Conservation (phyloP, 441 rosid genomes). For the Adansonia rubrostipa region DNA sequence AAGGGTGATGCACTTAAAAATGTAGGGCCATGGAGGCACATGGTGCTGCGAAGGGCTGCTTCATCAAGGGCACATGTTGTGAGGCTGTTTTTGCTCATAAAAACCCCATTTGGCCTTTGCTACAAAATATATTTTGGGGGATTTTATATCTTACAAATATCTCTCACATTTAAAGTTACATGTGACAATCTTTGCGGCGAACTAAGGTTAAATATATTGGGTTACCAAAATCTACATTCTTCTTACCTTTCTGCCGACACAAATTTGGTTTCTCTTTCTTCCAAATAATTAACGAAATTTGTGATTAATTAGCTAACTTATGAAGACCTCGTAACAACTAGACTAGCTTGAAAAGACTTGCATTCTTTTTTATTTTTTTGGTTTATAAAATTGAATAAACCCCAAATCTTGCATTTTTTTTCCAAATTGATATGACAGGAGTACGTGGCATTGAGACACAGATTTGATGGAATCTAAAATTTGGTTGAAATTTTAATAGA, state of each 20-base stretch:
- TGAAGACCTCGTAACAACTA: too few species aligned
- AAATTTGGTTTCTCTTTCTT: too few species aligned
- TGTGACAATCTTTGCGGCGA: conserved; percentile 2
- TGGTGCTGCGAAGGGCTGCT: conserved; percentile 29
- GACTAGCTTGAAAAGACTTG: too few species aligned
- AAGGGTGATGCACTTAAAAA: conserved; percentile 23
- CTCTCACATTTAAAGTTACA: conserved; percentile 14
- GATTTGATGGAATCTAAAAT: background rate
- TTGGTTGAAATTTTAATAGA: background rate
- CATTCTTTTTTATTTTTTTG: too few species aligned
- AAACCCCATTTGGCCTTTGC: background rate
- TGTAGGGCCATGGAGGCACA: conserved; percentile 48
- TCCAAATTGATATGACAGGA: too few species aligned
- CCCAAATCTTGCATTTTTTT: too few species aligned
- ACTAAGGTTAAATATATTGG: background rate
- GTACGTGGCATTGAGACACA: background rate
- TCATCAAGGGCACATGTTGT: conserved; percentile 12
- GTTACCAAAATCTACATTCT: background rate
- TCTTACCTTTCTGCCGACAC: background rate
- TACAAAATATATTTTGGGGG: background rate
- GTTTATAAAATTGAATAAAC: too few species aligned
- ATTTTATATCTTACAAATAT: background rate
- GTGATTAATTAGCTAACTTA: background rate
- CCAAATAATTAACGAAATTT: too few species aligned
- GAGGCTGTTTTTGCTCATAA: conserved; percentile 9